phyloP scores from a whole-genome alignment of 352 stramenopile species.

The Globisporangium nodosum region DNA sequence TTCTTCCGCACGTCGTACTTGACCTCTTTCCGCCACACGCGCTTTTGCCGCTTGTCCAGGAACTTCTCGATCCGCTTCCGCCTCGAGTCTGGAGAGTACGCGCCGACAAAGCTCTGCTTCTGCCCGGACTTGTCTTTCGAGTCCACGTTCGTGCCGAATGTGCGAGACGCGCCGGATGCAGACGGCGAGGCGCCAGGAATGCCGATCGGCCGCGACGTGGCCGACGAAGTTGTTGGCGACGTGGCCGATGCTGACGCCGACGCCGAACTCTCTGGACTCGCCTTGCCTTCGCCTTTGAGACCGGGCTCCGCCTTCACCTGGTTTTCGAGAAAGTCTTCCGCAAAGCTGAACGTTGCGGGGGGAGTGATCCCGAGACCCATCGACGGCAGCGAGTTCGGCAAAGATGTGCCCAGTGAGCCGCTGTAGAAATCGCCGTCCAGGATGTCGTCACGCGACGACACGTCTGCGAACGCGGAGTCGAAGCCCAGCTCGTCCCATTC shows the following conservation, averaged over 20 bases:
- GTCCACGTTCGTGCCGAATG: conserved; percentile 35
- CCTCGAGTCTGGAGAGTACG: conserved; percentile 93
- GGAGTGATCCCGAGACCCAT: conserved; percentile 84
- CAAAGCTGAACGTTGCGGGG: conserved; percentile 78
- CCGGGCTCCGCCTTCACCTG: conserved; percentile 51
- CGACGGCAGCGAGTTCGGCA: conserved; percentile 83
- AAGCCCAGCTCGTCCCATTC: conserved; percentile 87
- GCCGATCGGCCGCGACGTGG: conserved; percentile 72
- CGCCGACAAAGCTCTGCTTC: conserved; percentile 89
- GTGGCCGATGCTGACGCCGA: conserved; percentile 13
- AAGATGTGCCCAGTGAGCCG: conserved; percentile 73
- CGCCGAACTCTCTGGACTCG: conserved; percentile 5
- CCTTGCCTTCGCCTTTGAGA: conserved; percentile 34
- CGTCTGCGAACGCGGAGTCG: conserved; percentile 73
- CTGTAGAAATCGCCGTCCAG: conserved; percentile 79
- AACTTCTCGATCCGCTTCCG: conserved; percentile 93
- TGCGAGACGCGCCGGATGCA: conserved; percentile 19
- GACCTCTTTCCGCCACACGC: conserved; percentile 93
- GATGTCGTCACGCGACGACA: conserved; percentile 62
- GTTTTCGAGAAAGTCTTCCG: conserved; percentile 80
- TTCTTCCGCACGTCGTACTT: conserved; percentile 99
- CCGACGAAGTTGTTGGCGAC: conserved; percentile 27
- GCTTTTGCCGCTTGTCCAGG: conserved; percentile 93
- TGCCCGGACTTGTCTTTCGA: conserved; percentile 49
- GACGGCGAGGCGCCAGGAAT: conserved; percentile 57